These are phyloP conservation scores for Rhytidhysteron rufulum DNA, from an alignment of 2,329 filamentous ascomycete species.

Conservation along the genomic window DNA sequence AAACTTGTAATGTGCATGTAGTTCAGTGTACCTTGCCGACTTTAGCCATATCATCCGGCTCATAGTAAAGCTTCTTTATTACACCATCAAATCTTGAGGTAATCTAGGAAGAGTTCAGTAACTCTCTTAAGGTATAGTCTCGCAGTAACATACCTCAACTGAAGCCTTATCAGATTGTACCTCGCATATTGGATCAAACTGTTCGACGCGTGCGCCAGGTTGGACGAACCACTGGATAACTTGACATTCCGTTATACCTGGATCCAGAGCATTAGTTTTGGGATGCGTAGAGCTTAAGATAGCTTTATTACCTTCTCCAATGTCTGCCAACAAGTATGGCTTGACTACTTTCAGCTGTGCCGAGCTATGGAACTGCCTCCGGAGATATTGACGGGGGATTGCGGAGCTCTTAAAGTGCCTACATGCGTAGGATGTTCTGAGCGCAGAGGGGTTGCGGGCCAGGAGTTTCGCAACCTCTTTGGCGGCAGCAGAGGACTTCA, in stretches of 20 bases:
- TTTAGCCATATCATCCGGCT: conserved; percentile 92
- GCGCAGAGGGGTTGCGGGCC: conserved; percentile 15
- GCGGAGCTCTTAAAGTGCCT: conserved; percentile 15
- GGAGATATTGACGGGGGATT: conserved; percentile 18
- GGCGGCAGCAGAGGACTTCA: conserved; percentile 27
- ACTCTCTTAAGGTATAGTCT: neutral
- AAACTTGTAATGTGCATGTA: neutral
- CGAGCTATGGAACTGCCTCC: conserved; percentile 38
- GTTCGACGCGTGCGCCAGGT: conserved; percentile 89
- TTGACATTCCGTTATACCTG: conserved; percentile 96
- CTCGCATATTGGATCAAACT: conserved; percentile 96
- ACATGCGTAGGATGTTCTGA: conserved; percentile 16
- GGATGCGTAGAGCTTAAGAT: conserved; percentile 5
- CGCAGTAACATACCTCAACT: conserved; percentile 45
- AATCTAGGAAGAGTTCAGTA: conserved; percentile 56
- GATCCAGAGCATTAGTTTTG: too few species aligned
- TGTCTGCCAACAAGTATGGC: conserved; percentile 78
- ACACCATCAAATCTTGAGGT: conserved; percentile 93
- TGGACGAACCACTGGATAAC: conserved; percentile 99
- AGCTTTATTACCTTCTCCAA: conserved; percentile 66
- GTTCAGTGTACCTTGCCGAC: conserved; percentile 73
- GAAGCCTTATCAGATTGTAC: conserved; percentile 96
- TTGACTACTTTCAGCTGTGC: conserved; percentile 54
- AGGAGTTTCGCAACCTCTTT: conserved; percentile 28
- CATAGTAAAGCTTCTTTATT: conserved; percentile 94